Conservation (phyloP, 306 rosid genomes). For the Fagus crenata region DNA sequence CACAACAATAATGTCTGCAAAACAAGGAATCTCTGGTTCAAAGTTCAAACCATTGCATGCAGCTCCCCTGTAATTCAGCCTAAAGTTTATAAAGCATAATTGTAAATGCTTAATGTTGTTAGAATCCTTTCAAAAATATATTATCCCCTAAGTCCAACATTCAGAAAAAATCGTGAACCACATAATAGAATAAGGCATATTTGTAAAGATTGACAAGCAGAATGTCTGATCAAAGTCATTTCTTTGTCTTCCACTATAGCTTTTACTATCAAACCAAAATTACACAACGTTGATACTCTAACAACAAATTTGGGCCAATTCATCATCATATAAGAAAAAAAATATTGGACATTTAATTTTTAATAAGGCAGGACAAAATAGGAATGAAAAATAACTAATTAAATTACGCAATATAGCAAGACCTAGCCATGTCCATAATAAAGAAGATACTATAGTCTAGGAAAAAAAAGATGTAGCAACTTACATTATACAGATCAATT, state of each 20-base stretch:
- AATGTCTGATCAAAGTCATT: background rate
- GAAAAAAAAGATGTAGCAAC: slow-evolving; percentile 23
- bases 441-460: background rate
- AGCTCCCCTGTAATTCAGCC: background rate
- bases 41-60: background rate
- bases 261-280: background rate
- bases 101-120: background rate
- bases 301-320: background rate
- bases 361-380: background rate
- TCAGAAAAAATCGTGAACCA: background rate
- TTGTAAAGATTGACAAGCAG: background rate
- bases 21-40: background rate
- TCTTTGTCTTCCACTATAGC: background rate
- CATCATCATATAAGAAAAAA: background rate
- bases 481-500: slow-evolving; percentile 81
- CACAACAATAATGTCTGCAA: background rate
- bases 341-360: background rate
- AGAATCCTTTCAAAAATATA: background rate
- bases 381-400: background rate
- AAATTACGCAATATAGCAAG: background rate
- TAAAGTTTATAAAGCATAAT: background rate
- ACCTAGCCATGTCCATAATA: background rate
- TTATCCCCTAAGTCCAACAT: background rate
- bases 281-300: background rate
- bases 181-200: background rate